A percentile compares a stretch with the other conserved stretches of the same genome.
These are phyloP conservation scores for Chrysanthemum lavandulifolium DNA, from an alignment of 129 eudicot species.

Conservation along the genomic window DNA sequence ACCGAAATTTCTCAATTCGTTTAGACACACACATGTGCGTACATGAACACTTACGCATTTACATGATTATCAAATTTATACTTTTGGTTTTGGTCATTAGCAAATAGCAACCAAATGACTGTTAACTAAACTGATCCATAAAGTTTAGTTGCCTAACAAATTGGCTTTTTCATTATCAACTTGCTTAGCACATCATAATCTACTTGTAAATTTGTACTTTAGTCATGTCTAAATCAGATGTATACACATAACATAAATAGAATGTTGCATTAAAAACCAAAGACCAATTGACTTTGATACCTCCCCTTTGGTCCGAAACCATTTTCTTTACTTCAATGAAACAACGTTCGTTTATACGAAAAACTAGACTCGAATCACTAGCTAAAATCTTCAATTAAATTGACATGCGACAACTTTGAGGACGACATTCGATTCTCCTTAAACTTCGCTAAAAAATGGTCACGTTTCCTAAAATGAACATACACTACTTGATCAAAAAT, in stretches of 20 bases:
- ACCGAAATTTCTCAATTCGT: background rate
- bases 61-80: background rate
- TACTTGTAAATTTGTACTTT: background rate
- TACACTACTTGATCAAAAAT: too few relatives aligned
- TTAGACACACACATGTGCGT: background rate
- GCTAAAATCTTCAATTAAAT: too few relatives aligned
- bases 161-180: background rate
- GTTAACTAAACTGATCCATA: background rate
- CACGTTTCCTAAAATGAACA: too few relatives aligned
- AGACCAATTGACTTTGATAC: too few relatives aligned
- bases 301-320: background rate
- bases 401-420: too few relatives aligned
- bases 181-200: background rate
- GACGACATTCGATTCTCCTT: too few relatives aligned
- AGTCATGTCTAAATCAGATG: constrained; percentile 15
- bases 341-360: background rate
- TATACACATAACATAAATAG: background rate
- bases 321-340: background rate
- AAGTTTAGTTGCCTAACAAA: background rate
- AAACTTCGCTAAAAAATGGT: too few relatives aligned
- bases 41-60: background rate
- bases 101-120: background rate
- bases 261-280: background rate
- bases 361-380: background rate
- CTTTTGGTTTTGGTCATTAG: background rate